Evolutionary conservation across 78 protist species (phyloP), one percentile per base, ranked within the genome.

Genomic region (Dictyostelium intermedium): DNA sequence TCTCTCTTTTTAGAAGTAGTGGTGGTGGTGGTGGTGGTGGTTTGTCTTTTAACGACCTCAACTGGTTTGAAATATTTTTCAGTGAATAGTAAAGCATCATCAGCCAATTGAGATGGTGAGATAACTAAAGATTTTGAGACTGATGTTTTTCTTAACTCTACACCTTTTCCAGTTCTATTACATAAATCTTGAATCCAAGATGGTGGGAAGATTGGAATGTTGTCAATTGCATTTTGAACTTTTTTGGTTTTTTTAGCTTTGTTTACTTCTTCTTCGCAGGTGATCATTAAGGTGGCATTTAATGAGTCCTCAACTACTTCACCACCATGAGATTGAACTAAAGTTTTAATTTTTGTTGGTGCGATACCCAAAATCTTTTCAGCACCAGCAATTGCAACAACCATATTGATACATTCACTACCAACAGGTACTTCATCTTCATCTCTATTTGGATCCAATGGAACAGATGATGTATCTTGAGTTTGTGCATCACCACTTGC

Each of bases 401-500:
- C 5, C 87, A 95, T 91, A 47, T 93, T 93, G 60, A 60, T 56
- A 43, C 74, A 60, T 41, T 94, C 96, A 27, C 11, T 2, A 25
- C 83, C 83, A 23, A 53, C 39, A 6, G 96, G 93, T n/a, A 70
- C 53, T 30, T 86, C 96, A 81, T 86, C 93, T 47, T 94, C 96
- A 3, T n/a, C 91, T 50, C 84, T 45, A 41, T 82, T 45, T 69
- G 53, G 81, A 56, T 81, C 91, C 9, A 20, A 20, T 37, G 50
- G 20, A 41, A 79, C 66, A 11, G 74, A 66, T 10, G 74, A 66
- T 66, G 74, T 6, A 11, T 66, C 74, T 66, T 27, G 35, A 5
- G 66, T 56, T 56, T 16, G n/a, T 20, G 10, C 66, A 6, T 56
- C 66, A 14, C 66, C 66, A 66, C 74, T 66, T 34, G 79, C 20